Evolutionary conservation across 2,329 filamentous ascomycete genomes (phyloP), one percentile per base, ranked within the genome.

Genomic region (Ciborinia camelliae): DNA sequence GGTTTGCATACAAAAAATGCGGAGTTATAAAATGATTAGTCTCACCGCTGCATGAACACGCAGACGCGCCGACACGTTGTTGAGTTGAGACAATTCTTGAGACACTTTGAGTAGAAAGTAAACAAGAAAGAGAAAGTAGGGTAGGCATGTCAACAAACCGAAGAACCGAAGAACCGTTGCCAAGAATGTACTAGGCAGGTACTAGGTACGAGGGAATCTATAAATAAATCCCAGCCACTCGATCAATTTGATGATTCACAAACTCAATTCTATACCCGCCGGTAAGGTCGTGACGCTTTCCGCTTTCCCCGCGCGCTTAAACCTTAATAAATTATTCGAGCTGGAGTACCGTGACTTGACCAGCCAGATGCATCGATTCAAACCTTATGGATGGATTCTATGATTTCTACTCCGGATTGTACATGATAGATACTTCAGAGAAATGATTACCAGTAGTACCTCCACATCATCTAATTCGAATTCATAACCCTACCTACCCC

Each of bases 11-110:
- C 20, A 32, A 52, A 52, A 61, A 52, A 61, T 41, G 58, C 32
- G 47, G 58, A 51, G 32, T 37, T 18, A 51, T 53, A 62, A 52
- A 53, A 43, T n/a, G n/a, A n/a, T 62, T 62, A 62, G 59, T 62
- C 57, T 62, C 59, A 62, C 59, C 59, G 59, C 59, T 53, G 59
- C 59, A 62, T 53, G 45, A 62, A 62, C 35, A 30, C 47, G 35
- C 35, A 43, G 55, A 48, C n/a, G n/a, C n/a, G n/a, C 52, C 8
- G 30, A 52, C 57, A 60, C 32, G 57, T 47, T 59, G 28, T 59
- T 59, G 41, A 43, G n/a, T 39, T 32, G 48, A 51, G 48, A 14
- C 48, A 5, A 18, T n/a, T n/a, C n/a, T n/a, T n/a, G n/a, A n/a
- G n/a, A n/a, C n/a, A 9, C 52, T 48, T 47, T 37, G 30, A 50